Base-by-base conservation (phyloP, 129 eudicot species). In the Artemisia tridentata region DNA sequence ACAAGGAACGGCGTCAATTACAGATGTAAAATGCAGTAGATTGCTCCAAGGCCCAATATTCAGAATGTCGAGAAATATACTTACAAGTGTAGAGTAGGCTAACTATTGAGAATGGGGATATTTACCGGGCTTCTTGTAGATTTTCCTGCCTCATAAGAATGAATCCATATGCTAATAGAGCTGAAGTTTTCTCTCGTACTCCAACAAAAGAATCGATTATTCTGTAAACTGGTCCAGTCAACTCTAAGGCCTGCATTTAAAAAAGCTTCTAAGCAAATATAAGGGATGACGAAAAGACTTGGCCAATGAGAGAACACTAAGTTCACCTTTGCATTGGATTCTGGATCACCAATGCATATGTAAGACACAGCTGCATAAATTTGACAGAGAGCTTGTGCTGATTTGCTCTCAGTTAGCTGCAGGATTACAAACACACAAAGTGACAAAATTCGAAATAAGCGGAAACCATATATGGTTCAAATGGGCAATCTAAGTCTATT, bases 301-400 rank as follows among this genome's bases (percentile, higher is more conserved):
- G 23, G 8, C 29, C 19, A 62, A 61, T 41, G 52, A 71, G 29
- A 63, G 43, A 58, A 59, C 51, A 72, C 52, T 11, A 69, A 47
- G 41, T 74, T 70, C 74, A 89, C 98, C 92, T 85, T 86, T 31
- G 96, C 82, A 45, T 92, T 87, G 49, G 98, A 93, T 78, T 89
- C 98, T 62, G 96, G 85, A 85, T 89, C 98, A 71, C 96, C 96
- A 62, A 87, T 76, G 84, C 97, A 87, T 69, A 93, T 87, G 78
- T 81, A 87, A 75, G 98, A 89, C 43, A 93, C 86, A 16, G 97
- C 86, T 68, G 98, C 96, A 84, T 93, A 93, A 57, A 93, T 80
- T 41, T 89, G 90, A 80, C 92, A 83, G 82, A 89, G 76, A 67
- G 96, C 90, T 82, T 85, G 92, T 82, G 88, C 80, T 41, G 98